phyloP scores from a whole-genome alignment of 805 yeast genomes.

The Pichia cabralensis region DNA sequence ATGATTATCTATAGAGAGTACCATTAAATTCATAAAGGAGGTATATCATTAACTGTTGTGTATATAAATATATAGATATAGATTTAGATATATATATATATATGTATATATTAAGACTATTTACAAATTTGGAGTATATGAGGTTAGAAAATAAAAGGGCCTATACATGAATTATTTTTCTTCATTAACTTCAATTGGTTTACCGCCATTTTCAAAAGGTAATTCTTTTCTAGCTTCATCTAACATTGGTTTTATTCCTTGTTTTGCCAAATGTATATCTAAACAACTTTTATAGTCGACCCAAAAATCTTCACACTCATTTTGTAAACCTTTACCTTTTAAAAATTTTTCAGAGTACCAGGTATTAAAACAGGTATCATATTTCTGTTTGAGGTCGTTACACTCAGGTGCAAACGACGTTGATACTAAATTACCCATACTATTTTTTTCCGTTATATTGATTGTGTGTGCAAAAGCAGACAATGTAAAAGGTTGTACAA shows the following conservation, averaged over 20 bases:
- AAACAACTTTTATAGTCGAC: constrained; percentile 81
- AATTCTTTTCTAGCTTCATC: constrained; percentile 87
- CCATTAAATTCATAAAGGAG: neutral
- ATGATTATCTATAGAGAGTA: constrained; percentile 17
- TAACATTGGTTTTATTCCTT: constrained; percentile 71
- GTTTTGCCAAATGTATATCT: constrained; percentile 54
- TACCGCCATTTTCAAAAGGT: constrained; percentile 70
- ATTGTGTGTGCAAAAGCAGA: too few species aligned
- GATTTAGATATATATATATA: constrained; percentile 1
- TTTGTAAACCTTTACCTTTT: constrained; percentile 50
- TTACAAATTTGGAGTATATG: too few species aligned
- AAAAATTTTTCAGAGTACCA: constrained; percentile 91
- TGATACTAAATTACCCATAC: constrained; percentile 63
- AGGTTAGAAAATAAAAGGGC: neutral
- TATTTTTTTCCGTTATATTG: too few species aligned
- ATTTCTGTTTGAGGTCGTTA: constrained; percentile 71
- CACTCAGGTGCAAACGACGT: constrained; percentile 97
- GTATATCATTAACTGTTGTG: too few species aligned
- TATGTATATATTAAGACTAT: neutral
- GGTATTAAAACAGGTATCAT: constrained; percentile 86
- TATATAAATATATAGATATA: constrained; percentile 1
- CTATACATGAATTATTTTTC: neutral
- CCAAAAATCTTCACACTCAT: constrained; percentile 91
- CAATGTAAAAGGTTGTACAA: too few species aligned
- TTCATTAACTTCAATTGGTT: constrained; percentile 22